Evolutionary conservation across 345 rosid genomes (phyloP).

Genomic region (Hibiscus syriacus): DNA sequence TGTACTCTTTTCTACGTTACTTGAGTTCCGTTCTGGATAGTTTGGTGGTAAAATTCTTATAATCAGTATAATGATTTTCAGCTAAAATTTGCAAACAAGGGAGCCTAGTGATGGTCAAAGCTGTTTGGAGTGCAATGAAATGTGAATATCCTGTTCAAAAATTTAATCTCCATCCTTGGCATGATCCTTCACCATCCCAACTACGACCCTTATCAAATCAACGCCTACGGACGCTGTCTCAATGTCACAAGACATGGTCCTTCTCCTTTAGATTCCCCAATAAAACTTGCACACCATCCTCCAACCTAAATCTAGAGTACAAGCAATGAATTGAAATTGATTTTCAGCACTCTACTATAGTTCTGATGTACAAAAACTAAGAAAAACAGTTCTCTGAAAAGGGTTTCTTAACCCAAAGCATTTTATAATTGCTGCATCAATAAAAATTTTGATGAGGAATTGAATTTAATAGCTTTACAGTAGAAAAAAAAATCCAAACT

Average conservation of each 20-base stretch:
- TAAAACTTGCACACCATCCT: background rate
- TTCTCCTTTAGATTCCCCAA: conserved; percentile 5
- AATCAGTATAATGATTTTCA: too few species aligned
- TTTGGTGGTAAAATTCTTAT: too few species aligned
- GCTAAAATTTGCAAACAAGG: too few species aligned
- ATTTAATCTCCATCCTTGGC: conserved; percentile 24
- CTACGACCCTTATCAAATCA: conserved; percentile 17
- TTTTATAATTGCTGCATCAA: background rate
- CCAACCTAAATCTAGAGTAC: background rate
- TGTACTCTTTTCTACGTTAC: too few species aligned
- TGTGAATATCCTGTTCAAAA: too few species aligned
- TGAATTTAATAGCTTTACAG: conserved; percentile 9
- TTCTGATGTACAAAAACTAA: background rate
- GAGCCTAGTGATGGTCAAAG: too few species aligned
- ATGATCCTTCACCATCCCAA: conserved; percentile 28
- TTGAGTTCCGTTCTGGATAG: too few species aligned
- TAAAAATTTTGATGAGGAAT: background rate
- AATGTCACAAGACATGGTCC: background rate
- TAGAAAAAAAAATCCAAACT: background rate
- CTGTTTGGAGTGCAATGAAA: too few species aligned
- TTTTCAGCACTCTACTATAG: background rate
- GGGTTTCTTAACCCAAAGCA: background rate
- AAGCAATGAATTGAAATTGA: background rate
- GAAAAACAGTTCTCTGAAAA: background rate
- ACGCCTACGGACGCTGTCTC: conserved; percentile 36